Evolutionary conservation across 2,329 filamentous ascomycete species (phyloP).

Genomic region (Lasiodiplodia sp.): DNA sequence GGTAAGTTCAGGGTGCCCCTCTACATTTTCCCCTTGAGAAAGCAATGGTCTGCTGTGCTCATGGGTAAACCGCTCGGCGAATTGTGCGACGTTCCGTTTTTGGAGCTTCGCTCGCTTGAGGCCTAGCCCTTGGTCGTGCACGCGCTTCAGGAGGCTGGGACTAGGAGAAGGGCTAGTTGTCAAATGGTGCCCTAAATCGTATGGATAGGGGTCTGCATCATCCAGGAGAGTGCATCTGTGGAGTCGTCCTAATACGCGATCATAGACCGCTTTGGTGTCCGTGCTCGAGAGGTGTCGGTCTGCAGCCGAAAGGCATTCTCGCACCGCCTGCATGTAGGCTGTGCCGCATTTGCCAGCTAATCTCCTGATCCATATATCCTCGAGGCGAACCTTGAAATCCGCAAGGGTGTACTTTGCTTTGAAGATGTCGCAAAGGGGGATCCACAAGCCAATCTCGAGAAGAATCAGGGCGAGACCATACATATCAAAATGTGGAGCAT

Average conservation of each 20-base stretch:
- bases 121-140: conserved; percentile 10
- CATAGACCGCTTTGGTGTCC: conserved; percentile 44
- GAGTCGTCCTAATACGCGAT: conserved; percentile 54
- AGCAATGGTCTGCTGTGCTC: background rate
- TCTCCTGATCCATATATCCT: conserved; percentile 69
- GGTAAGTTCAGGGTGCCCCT: background rate
- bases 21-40: background rate
- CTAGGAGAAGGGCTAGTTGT: conserved; percentile 2
- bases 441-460: conserved; percentile 79
- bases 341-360: conserved; percentile 74
- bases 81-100: conserved; percentile 3
- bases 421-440: conserved; percentile 65
- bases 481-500: conserved; percentile 61
- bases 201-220: conserved; percentile 24
- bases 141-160: conserved; percentile 10
- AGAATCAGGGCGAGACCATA: conserved; percentile 77
- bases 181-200: conserved; percentile 4
- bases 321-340: conserved; percentile 77
- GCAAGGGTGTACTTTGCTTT: conserved; percentile 66
- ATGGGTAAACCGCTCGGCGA: background rate
- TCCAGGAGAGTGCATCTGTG: conserved; percentile 50
- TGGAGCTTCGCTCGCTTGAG: conserved; percentile 16
- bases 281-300: conserved; percentile 52
- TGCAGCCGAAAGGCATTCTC: conserved; percentile 74
- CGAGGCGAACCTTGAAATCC: conserved; percentile 69